Evolutionary conservation across 768 basidiomycete species (phyloP).

Genomic region (Mycena maculata): DNA sequence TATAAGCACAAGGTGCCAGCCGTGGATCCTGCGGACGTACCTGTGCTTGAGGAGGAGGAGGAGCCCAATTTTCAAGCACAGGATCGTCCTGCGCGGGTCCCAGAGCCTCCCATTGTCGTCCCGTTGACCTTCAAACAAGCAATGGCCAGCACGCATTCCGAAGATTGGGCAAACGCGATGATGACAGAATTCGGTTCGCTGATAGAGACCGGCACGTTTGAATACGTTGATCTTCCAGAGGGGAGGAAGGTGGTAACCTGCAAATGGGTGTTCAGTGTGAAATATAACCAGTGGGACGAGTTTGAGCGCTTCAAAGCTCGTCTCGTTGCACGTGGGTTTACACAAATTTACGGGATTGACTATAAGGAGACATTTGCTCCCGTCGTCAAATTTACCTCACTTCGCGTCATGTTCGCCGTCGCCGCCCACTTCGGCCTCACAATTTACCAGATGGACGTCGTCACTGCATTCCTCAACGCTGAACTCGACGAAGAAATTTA

Average conservation of each 20-base stretch:
- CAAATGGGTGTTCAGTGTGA: constrained; percentile 9
- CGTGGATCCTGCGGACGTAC: neutral
- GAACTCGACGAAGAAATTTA: constrained; percentile 8
- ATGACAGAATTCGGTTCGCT: neutral
- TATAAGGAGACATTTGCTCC: neutral
- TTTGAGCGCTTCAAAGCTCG: constrained; percentile 9
- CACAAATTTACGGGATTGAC: neutral
- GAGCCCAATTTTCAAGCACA: constrained; percentile 2
- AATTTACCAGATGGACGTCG: constrained; percentile 3
- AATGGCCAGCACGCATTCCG: neutral
- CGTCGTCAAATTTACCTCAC: constrained; percentile 11
- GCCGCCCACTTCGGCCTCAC: neutral
- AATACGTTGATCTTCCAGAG: neutral
- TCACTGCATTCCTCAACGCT: constrained; percentile 1
- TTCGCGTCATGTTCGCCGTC: neutral
- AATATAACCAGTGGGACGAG: neutral
- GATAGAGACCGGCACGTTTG: neutral
- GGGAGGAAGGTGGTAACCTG: neutral
- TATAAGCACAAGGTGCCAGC: neutral
- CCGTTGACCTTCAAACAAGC: constrained; percentile 9
- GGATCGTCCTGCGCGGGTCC: neutral
- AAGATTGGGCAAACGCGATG: constrained; percentile 1
- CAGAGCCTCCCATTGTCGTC: neutral
- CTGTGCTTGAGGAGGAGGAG: constrained; percentile 11
- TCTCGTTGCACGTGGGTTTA: neutral